phyloP scores from a whole-genome alignment of 2,329 filamentous ascomycete species.

The Cercospora nicotianae region DNA sequence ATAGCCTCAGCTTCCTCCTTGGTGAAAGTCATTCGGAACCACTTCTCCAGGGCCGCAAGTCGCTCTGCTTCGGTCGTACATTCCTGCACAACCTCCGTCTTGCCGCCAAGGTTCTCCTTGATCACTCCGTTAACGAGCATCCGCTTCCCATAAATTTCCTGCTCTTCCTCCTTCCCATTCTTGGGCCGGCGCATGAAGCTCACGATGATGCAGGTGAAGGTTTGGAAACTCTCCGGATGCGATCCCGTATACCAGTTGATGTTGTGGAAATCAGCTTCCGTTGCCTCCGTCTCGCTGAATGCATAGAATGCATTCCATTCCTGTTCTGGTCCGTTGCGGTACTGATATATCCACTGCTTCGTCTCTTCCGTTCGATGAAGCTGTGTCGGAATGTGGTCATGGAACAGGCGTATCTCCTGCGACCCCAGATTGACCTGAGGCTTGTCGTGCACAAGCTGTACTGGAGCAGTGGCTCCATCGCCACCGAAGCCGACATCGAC shows the following conservation, averaged over 20 bases:
- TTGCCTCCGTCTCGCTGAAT: conserved; percentile 65
- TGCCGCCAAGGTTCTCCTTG: conserved; percentile 50
- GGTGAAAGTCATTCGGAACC: conserved; percentile 47
- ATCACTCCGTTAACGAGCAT: conserved; percentile 46
- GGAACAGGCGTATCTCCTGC: conserved; percentile 29
- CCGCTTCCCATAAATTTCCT: conserved; percentile 40
- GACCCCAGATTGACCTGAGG: conserved; percentile 35
- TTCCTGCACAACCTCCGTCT: conserved; percentile 44
- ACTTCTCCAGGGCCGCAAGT: conserved; percentile 44
- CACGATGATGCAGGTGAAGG: conserved; percentile 53
- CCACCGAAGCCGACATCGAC: conserved; percentile 67
- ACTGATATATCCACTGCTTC: conserved; percentile 49
- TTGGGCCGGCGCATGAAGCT: conserved; percentile 45
- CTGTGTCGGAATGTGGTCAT: conserved; percentile 31
- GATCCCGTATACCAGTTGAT: conserved; percentile 60
- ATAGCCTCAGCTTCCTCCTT: conserved; percentile 43
- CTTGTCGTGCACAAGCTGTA: conserved; percentile 55
- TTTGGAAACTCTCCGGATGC: conserved; percentile 53
- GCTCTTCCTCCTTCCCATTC: conserved; percentile 22
- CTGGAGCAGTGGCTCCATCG: conserved; percentile 59
- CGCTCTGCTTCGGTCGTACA: conserved; percentile 47
- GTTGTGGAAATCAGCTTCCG: conserved; percentile 59
- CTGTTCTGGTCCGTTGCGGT: conserved; percentile 39
- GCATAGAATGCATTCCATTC: conserved; percentile 63
- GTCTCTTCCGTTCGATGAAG: conserved; percentile 32